phyloP scores from a whole-genome alignment of 306 rosid genomes.

The Betula pendula region DNA sequence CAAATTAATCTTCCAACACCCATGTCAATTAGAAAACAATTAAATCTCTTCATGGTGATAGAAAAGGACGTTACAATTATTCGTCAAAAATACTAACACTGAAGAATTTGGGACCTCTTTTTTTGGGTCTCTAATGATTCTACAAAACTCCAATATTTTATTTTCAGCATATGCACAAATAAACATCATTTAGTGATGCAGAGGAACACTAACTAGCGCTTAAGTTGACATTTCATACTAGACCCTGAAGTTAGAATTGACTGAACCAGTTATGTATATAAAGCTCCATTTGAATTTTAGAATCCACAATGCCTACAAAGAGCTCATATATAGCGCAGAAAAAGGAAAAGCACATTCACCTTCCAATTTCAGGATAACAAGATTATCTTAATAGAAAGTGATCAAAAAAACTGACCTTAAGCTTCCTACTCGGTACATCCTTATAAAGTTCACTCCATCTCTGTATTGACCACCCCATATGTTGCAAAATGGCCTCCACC shows the following conservation, averaged over 20 bases:
- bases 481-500: conserved; percentile 82
- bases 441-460: conserved; percentile 82
- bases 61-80: background rate
- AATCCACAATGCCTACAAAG: background rate
- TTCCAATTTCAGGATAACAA: conserved; percentile 1
- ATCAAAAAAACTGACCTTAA: conserved; percentile 58
- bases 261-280: background rate
- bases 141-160: background rate
- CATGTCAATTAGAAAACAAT: background rate
- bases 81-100: too few relatives aligned
- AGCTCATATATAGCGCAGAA: background rate
- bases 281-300: background rate
- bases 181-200: background rate
- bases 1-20: background rate
- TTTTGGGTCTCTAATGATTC: background rate
- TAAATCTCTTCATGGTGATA: background rate
- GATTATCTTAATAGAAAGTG: background rate
- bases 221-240: background rate
- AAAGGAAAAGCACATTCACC: background rate
- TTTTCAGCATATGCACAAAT: background rate
- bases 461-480: conserved; percentile 74
- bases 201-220: background rate
- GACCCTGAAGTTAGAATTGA: background rate
- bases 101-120: too few relatives aligned
- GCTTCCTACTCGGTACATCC: conserved; percentile 93